phyloP scores from a whole-genome alignment of 176 grass and related monocot genomes.

The Rhynchospora pubera region DNA sequence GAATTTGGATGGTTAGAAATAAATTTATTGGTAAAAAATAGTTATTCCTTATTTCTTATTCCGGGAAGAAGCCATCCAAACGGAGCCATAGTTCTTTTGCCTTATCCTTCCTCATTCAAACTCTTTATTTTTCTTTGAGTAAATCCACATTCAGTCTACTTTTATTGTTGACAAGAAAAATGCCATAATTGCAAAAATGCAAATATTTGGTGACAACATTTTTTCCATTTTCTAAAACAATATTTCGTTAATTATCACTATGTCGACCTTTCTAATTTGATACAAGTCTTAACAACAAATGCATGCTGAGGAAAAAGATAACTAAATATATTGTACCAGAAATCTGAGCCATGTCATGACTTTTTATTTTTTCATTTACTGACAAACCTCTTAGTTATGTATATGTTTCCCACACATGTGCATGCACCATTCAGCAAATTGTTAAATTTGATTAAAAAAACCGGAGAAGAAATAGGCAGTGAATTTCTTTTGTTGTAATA shows the following conservation, averaged over 20 bases:
- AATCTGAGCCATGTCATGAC: neutral
- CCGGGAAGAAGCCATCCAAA: no score
- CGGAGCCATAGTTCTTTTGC: neutral
- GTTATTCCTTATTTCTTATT: no score
- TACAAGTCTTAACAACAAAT: neutral
- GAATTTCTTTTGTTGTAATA: neutral
- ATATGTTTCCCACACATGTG: neutral
- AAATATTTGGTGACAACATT: neutral
- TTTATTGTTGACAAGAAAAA: no score
- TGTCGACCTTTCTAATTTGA: neutral
- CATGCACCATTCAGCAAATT: neutral
- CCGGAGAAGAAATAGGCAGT: neutral
- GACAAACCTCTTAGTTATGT: neutral
- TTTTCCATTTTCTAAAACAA: neutral
- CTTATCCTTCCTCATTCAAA: neutral
- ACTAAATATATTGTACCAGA: neutral
- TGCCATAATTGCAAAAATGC: no score
- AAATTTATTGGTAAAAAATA: no score
- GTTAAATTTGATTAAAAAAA: neutral
- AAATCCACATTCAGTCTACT: no score
- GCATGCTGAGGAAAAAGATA: neutral
- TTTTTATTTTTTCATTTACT: neutral
- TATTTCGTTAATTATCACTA: neutral
- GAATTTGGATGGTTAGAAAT: no score
- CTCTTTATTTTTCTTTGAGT: neutral